A percentile compares a stretch with the other conserved stretches of the same genome.
These are phyloP conservation scores for Picea glauca DNA, from an alignment of 75 land plant genomes.

Conservation along the genomic window DNA sequence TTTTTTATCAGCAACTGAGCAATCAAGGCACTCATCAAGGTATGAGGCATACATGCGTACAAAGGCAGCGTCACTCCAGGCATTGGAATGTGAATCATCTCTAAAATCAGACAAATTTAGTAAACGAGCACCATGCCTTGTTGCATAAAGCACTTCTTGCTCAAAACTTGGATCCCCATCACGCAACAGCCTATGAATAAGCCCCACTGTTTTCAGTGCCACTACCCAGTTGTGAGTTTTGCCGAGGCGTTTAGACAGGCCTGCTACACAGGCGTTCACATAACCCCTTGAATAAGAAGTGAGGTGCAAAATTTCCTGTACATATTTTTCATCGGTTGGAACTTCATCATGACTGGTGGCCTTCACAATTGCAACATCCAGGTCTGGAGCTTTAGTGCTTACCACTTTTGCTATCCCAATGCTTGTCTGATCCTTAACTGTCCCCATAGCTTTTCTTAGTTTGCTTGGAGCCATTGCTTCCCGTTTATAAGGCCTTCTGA, in stretches of 20 bases:
- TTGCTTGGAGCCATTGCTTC: slow-evolving; percentile 47
- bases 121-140: slow-evolving; percentile 64
- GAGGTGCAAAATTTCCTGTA: slow-evolving; percentile 37
- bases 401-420: slow-evolving; percentile 75
- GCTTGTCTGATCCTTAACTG: slow-evolving; percentile 85
- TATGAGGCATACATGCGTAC: slow-evolving; percentile 76
- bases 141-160: slow-evolving; percentile 53
- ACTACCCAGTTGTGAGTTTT: slow-evolving; percentile 92
- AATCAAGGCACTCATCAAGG: slow-evolving; percentile 77
- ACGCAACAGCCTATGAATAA: slow-evolving; percentile 66
- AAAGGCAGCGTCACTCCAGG: slow-evolving; percentile 92
- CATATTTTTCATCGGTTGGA: slow-evolving; percentile 33
- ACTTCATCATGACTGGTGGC: slow-evolving; percentile 49
- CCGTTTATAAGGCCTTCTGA: too few species aligned
- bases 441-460: slow-evolving; percentile 72
- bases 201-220: slow-evolving; percentile 71
- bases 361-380: slow-evolving; percentile 66
- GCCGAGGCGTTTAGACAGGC: slow-evolving; percentile 55
- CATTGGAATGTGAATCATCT: slow-evolving; percentile 82
- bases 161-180: slow-evolving; percentile 69
- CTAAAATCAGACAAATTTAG: slow-evolving; percentile 73
- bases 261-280: slow-evolving; percentile 55
- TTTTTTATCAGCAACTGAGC: slow-evolving; percentile 27
- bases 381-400: slow-evolving; percentile 80
- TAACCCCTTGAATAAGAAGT: slow-evolving; percentile 56